Base-by-base conservation (phyloP, 352 stramenopile species). In the Plasmopara muralis region DNA sequence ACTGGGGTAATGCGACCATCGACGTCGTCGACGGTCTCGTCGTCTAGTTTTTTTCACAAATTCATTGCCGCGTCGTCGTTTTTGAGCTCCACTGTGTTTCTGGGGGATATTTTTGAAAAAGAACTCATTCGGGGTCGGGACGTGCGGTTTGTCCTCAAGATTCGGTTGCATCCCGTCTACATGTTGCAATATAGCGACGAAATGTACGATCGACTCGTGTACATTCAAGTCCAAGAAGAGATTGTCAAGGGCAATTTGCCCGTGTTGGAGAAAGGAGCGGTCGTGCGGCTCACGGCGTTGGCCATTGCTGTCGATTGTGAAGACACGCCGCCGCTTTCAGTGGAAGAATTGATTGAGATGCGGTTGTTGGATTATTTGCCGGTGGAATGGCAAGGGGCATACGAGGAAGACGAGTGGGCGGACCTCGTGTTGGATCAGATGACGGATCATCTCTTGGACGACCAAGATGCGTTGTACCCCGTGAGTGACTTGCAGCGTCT, bases 71-170 rank as follows among this genome's bases (percentile, higher is more conserved):
- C 81, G 0, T 70, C 87, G 0, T 70, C 78, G 6, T 95, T 93
- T 37, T 68, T 97, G 18, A 77, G 74, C 25, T 64, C 73, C 8
- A 74, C 95, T 46, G 85, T 91, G 35, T 96, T 75, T 49, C 70
- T 97, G 10, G 89, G 89, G 13, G 90, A 97, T 68, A 81, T 96
- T 6, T 95, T 97, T 41, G 89, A 97, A 49, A 86, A 85, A 47
- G 85, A 96, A 48, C 53, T 95, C 38, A 85, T 95, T 41, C 85
- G 93, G 57, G 81, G 85, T 25, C 74, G 85, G 10, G 76, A 93
- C n/a, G 84, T 97, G 35, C 86, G 70, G 9, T 97, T 98, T 51
- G 85, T 97, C 56, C 70, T 95, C 30, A 98, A 97, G 66, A 95
- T 98, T 47, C 90, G 93, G 10, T 68, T 98, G 15, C 79, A 76